phyloP scores from a whole-genome alignment of 2,329 filamentous ascomycete species.

The Claviceps sp. region DNA sequence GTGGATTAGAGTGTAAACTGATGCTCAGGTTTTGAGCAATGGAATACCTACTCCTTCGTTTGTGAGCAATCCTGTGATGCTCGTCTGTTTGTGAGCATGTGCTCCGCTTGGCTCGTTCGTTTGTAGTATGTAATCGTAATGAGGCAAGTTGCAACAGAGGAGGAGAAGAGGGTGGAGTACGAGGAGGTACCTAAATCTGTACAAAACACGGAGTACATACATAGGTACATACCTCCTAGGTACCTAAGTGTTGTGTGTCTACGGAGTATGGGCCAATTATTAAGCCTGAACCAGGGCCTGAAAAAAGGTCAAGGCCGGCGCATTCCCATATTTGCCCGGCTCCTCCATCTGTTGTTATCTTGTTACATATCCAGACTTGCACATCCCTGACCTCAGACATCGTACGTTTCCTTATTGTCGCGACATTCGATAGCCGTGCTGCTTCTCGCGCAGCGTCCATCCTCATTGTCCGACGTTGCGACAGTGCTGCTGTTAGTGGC shows the following conservation, averaged over 20 bases:
- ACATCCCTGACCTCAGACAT: constrained; percentile 1
- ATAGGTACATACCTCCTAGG: no score
- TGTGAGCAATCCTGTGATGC: not conserved
- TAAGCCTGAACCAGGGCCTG: not conserved
- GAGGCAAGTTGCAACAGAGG: no score
- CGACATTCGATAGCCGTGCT: not conserved
- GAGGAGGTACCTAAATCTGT: no score
- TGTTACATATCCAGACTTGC: no score
- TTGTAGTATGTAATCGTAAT: not conserved
- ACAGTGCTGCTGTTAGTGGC: not conserved
- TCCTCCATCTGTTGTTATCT: constrained; percentile 5
- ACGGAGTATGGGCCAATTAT: not conserved
- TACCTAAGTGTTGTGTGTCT: not conserved
- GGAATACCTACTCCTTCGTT: no score
- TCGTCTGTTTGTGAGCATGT: not conserved
- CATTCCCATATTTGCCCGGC: constrained; percentile 5
- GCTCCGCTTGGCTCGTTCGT: not conserved
- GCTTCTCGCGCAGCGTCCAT: not conserved
- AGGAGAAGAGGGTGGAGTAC: no score
- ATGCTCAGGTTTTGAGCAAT: no score
- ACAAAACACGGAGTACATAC: no score
- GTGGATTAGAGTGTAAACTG: no score
- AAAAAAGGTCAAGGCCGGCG: constrained; percentile 1
- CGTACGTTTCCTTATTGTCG: not conserved
- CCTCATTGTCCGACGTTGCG: not conserved